Evolutionary conservation across 768 basidiomycete species (phyloP).

Genomic region (Boletus pseudopeckii): DNA sequence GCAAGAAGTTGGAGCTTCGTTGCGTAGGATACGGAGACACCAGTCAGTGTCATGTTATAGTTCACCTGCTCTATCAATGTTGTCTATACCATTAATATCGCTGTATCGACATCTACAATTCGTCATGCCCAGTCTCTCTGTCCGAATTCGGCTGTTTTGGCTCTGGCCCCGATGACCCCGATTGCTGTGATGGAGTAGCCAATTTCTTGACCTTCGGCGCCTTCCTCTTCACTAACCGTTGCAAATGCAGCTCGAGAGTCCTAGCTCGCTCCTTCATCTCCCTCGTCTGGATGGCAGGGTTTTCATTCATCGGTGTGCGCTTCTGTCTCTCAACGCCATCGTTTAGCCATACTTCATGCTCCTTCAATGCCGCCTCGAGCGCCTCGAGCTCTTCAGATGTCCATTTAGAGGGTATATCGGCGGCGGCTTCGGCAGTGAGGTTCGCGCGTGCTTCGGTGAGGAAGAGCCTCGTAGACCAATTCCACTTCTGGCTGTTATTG

Average conservation of each 20-base stretch:
- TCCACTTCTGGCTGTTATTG: slow-evolving; percentile 82
- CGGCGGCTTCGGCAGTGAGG: slow-evolving; percentile 59
- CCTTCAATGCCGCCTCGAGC: slow-evolving; percentile 72
- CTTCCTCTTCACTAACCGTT: slow-evolving; percentile 66
- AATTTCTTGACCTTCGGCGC: slow-evolving; percentile 58
- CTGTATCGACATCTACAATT: slow-evolving; percentile 22
- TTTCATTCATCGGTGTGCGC: slow-evolving; percentile 63
- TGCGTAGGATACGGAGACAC: background rate
- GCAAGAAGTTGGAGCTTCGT: background rate
- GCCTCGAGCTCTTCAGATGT: slow-evolving; percentile 80
- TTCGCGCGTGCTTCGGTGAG: slow-evolving; percentile 74
- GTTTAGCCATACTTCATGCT: slow-evolving; percentile 82
- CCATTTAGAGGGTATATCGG: slow-evolving; percentile 71
- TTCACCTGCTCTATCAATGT: background rate
- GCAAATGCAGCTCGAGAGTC: slow-evolving; percentile 71
- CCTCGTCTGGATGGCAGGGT: slow-evolving; percentile 80
- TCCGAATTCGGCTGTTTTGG: slow-evolving; percentile 12
- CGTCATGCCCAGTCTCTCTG: slow-evolving; percentile 28
- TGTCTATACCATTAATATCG: slow-evolving; percentile 14
- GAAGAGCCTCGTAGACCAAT: slow-evolving; percentile 86
- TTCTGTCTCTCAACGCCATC: slow-evolving; percentile 83
- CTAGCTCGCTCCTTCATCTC: slow-evolving; percentile 86
- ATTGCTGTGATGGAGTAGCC: slow-evolving; percentile 21
- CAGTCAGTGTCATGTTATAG: background rate
- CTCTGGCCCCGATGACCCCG: slow-evolving; percentile 18